A percentile compares a stretch with the other conserved stretches of the same genome.
Evolutionary conservation across 345 rosid species (phyloP).

Genomic region (Eucalyptus grandis): DNA sequence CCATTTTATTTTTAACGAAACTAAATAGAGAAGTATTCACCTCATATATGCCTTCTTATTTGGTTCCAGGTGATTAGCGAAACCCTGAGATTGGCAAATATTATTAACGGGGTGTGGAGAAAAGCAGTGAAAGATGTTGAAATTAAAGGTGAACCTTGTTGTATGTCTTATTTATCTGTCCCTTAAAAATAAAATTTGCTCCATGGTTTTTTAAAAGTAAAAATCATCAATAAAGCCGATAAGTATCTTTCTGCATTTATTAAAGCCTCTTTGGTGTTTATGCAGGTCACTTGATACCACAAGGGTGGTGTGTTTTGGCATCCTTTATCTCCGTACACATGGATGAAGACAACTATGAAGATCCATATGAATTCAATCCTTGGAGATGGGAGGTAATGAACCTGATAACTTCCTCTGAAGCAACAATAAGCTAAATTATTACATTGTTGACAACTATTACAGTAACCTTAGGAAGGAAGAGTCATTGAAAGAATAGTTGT

Average conservation of each 20-base stretch:
- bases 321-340: constrained; percentile 86
- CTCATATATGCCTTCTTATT: neutral
- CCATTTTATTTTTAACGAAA: neutral
- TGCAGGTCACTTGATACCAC: constrained; percentile 77
- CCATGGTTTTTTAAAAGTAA: neutral
- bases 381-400: constrained; percentile 90
- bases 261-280: neutral
- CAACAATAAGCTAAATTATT: neutral
- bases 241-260: neutral
- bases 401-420: neutral
- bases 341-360: constrained; percentile 66
- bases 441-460: neutral
- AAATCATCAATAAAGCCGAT: neutral
- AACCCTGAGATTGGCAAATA: constrained; percentile 82
- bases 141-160: constrained; percentile 52
- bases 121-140: constrained; percentile 78
- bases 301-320: constrained; percentile 92
- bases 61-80: constrained; percentile 68
- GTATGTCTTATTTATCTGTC: neutral
- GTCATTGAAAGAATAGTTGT: neutral
- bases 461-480: neutral
- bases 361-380: constrained; percentile 77
- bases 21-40: neutral
- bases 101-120: constrained; percentile 92
- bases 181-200: neutral